These are phyloP conservation scores for Ophiostoma ips DNA, from an alignment of 2,329 filamentous ascomycete genomes.

Conservation along the genomic window DNA sequence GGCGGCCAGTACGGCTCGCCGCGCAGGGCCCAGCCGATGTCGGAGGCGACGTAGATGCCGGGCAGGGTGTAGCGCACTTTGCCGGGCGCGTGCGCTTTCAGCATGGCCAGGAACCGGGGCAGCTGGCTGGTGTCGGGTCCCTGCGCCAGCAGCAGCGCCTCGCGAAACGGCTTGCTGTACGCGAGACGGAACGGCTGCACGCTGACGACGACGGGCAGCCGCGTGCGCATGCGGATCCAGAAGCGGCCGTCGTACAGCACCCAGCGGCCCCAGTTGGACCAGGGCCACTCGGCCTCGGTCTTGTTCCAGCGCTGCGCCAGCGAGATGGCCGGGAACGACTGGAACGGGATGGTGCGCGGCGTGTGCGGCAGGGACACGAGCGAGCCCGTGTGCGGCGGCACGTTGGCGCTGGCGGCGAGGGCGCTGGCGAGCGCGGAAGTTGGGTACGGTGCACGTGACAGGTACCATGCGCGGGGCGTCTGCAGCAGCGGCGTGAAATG, in stretches of 20 bases:
- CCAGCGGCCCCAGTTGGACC: slow-evolving; percentile 22
- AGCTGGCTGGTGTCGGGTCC: neutral
- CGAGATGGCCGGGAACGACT: slow-evolving; percentile 11
- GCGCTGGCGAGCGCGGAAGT: slow-evolving; percentile 13
- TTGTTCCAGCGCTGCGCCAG: slow-evolving; percentile 8
- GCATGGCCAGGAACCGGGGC: slow-evolving; percentile 24
- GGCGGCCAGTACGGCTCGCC: slow-evolving; percentile 12
- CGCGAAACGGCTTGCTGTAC: slow-evolving; percentile 34
- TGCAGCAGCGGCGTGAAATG: slow-evolving; percentile 28
- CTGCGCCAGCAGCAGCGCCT: slow-evolving; percentile 22
- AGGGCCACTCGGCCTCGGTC: slow-evolving; percentile 13
- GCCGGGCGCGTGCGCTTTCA: slow-evolving; percentile 37
- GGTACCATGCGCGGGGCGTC: slow-evolving; percentile 22
- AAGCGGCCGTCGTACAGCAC: slow-evolving; percentile 45
- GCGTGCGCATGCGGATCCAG: slow-evolving; percentile 39
- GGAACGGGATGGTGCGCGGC: neutral
- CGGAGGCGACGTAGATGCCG: slow-evolving; percentile 33
- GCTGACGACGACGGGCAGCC: slow-evolving; percentile 27
- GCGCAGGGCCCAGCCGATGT: slow-evolving; percentile 19
- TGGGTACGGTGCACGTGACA: slow-evolving; percentile 9
- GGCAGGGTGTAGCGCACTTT: slow-evolving; percentile 43
- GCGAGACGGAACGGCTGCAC: slow-evolving; percentile 32
- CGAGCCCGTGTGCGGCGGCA: slow-evolving; percentile 18
- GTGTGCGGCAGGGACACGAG: neutral
- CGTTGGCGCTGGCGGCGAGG: slow-evolving; percentile 17